phyloP scores from a whole-genome alignment of 108 stramenopile genomes.

The Nitzschia sp. region DNA sequence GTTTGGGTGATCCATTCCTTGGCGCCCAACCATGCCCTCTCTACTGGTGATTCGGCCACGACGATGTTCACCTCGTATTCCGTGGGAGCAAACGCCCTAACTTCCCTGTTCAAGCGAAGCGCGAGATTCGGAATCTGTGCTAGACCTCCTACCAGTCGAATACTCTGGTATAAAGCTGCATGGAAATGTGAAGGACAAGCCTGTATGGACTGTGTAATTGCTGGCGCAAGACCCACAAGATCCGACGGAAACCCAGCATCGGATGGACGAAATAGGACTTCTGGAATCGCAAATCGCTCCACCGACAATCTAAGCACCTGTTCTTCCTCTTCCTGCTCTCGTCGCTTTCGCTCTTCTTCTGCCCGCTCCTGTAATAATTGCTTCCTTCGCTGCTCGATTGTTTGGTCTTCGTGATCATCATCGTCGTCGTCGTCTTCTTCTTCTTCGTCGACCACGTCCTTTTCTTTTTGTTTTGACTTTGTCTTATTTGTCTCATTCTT shows the following conservation, averaged over 20 bases:
- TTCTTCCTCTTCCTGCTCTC: slow-evolving; percentile 60
- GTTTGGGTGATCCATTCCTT: slow-evolving; percentile 14
- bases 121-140: slow-evolving; percentile 74
- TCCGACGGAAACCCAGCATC: slow-evolving; percentile 81
- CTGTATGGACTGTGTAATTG: slow-evolving; percentile 77
- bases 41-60: slow-evolving; percentile 62
- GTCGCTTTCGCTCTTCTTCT: slow-evolving; percentile 62
- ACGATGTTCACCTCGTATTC: slow-evolving; percentile 67
- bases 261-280: slow-evolving; percentile 90
- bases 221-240: slow-evolving; percentile 81
- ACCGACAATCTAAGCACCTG: slow-evolving; percentile 80
- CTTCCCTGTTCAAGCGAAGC: slow-evolving; percentile 67
- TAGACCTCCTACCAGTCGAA: slow-evolving; percentile 86
- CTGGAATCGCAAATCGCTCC: slow-evolving; percentile 92
- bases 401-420: slow-evolving; percentile 74
- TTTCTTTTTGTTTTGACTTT: neutral
- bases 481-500: slow-evolving; percentile 8
- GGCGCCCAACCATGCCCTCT: slow-evolving; percentile 39
- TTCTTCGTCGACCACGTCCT: neutral
- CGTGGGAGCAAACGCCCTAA: slow-evolving; percentile 68
- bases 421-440: slow-evolving; percentile 41
- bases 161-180: slow-evolving; percentile 78
- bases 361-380: slow-evolving; percentile 59
- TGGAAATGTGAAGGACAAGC: slow-evolving; percentile 69
- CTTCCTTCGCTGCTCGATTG: slow-evolving; percentile 57